Base-by-base conservation (phyloP, 2,329 filamentous ascomycete genomes). In the Aspergillus texensis region DNA sequence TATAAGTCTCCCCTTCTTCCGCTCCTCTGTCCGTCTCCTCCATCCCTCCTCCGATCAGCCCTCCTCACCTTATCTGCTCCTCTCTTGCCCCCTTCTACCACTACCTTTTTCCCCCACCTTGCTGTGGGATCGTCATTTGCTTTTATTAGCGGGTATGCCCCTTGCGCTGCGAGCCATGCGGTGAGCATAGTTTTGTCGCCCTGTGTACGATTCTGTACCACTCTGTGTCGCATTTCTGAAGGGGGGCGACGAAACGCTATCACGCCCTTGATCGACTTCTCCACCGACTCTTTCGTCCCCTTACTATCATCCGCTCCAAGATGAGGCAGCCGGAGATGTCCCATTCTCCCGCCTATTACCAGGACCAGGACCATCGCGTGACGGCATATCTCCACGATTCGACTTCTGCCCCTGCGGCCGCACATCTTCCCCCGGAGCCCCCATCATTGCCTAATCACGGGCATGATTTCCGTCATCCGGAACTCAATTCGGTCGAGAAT, bases 261-360 rank as follows among this genome's bases (percentile, higher is more conserved):
- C 60, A 39, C 65, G 61, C 68, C 62, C 60, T 69, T 67, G 63
- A 63, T 67, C 65, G 63, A 63, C 66, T 69, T 63, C 56, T 66
- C 65, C 67, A 64, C 65, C 65, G 48, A 63, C 58, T 65, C 64
- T 60, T 57, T 60, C 60, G 43, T 52, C 41, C 46, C 45, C 34
- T 57, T 56, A 26, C 36, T 61, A 39, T 26, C 48, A 52, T 41
- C 36, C 63, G 62, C 62, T 63, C 68, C 65, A 66, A 64, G 63
- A 77, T 77, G 75, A 67, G 62, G 66, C 70, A 71, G 55, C 74
- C 72, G 66, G 75, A 74, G 68, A 77, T 77, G 75, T 72, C 74
- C 68, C 72, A 77, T 72, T 74, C 71, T 66, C 69, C 75, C 66
- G 72, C 71, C 67, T 75, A 76, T 60, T 71, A 72, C 63, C 73